phyloP scores from a whole-genome alignment of 202 grass and related monocot genomes.

The Zizania palustris region DNA sequence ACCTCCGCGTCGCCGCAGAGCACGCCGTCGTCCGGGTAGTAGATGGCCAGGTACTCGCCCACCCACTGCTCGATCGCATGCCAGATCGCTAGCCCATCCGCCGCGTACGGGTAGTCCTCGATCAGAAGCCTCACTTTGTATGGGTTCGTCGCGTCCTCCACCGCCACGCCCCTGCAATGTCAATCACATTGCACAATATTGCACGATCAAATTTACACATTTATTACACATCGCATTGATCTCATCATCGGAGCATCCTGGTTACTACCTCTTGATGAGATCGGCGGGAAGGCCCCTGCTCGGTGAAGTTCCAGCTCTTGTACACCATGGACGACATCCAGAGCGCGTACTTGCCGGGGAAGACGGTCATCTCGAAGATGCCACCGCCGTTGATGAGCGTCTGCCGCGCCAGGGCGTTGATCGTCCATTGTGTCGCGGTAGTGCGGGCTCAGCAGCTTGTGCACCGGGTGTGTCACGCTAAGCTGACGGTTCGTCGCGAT shows the following conservation, averaged over 20 bases:
- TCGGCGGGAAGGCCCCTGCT: constrained; percentile 62
- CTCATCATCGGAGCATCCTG: background rate
- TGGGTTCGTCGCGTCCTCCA: constrained; percentile 48
- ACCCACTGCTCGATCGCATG: constrained; percentile 53
- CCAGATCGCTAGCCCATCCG: constrained; percentile 52
- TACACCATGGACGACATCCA: constrained; percentile 56
- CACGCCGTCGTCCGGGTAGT: constrained; percentile 33
- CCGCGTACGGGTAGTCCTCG: constrained; percentile 66
- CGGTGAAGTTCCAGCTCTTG: constrained; percentile 51
- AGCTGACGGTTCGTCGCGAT: constrained; percentile 59
- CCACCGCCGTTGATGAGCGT: constrained; percentile 59
- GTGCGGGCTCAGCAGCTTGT: constrained; percentile 57
- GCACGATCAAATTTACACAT: too few relatives aligned
- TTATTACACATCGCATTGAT: too few relatives aligned
- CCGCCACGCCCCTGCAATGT: constrained; percentile 46
- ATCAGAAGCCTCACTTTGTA: constrained; percentile 44
- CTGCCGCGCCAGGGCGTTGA: constrained; percentile 62
- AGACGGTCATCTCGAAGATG: constrained; percentile 52
- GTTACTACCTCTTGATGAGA: constrained; percentile 55
- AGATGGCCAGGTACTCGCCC: constrained; percentile 40
- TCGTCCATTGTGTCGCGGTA: constrained; percentile 59
- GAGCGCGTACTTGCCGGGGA: constrained; percentile 45
- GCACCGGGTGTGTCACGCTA: constrained; percentile 52
- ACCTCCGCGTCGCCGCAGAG: constrained; percentile 42
- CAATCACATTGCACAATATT: too few relatives aligned